Base-by-base conservation (phyloP, 345 rosid genomes). In the Microthlaspi erraticum region DNA sequence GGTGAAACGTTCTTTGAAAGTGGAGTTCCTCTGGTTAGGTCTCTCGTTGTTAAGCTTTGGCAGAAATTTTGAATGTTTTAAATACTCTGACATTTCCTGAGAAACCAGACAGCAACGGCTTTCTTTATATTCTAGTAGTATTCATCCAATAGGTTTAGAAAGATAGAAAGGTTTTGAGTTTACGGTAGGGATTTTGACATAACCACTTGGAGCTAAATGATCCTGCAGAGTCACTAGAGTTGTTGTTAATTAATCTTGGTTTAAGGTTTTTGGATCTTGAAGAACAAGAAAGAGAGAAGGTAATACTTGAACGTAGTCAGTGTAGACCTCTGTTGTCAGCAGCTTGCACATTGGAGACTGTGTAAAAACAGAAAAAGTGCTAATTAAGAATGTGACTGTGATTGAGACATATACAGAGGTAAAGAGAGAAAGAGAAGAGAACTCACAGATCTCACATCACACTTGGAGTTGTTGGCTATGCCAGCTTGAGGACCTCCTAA, bases 401-500 rank as follows among this genome's bases (percentile, higher is more conserved):
- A 11, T 33, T 33, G 34, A 55, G 26, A 34, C 60, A 1, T 20
- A 20, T 11, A 56, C 16, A 36, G 16, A 29, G 42, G n/a, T 5
- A 18, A 48, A 23, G 8, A 56, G 12, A 56, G n/a, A n/a, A 34
- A 37, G 10, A 3, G 46, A 60, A 34, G 66, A 48, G 54, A 26
- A 44, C 71, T 64, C 75, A 88, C 97, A 70, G 84, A 11, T 52
- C 18, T 34, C 14, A 31, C 58, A 52, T 18, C 81, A 64, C 94
- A 91, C 10, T 78, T 81, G 76, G 92, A 93, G 37, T 90, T 88
- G 51, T 84, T 83, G 39, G 96, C 86, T 12, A 92, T 86, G 32
- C 97, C 97, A 75, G 98, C 97, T 61, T 93, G 96, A 70, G 98
- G 98, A 41, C 98, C 96, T 50, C 78, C 98, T 66, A 93, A 78